Percentiles rank a stretch among this genome's conserved stretches.
Conservation (phyloP, 2,329 filamentous ascomycete species). For the Chaetomium olivaceum region DNA sequence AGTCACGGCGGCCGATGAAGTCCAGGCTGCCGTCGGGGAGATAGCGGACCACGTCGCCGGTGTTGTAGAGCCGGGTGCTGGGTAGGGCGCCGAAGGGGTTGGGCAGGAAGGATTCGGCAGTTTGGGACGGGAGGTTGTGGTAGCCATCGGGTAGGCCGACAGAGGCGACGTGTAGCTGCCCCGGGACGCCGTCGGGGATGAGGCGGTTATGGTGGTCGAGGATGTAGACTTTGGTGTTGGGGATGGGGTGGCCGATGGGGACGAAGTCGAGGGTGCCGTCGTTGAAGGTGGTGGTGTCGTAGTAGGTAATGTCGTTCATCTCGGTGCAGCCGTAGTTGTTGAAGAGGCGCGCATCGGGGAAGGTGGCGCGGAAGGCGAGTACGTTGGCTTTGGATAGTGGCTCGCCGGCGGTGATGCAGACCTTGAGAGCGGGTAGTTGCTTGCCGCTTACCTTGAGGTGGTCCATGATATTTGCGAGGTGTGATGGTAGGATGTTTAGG, state of each 20-base stretch:
- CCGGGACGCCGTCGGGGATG: constrained; percentile 12
- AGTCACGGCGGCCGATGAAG: constrained; percentile 17
- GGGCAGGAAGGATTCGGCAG: neutral
- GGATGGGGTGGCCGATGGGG: neutral
- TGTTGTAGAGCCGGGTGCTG: constrained; percentile 10
- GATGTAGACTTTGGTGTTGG: constrained; percentile 12
- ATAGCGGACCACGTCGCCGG: constrained; percentile 7
- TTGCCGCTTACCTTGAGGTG: constrained; percentile 1
- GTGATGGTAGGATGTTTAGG: constrained; percentile 13
- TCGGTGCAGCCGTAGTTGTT: constrained; percentile 20
- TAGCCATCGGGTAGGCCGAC: constrained; percentile 10
- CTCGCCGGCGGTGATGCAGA: constrained; percentile 13
- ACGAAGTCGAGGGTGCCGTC: constrained; percentile 5
- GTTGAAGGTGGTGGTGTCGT: constrained; percentile 11
- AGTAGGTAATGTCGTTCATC: constrained; percentile 13
- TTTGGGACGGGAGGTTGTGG: neutral
- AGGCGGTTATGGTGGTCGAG: constrained; percentile 4
- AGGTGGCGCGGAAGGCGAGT: constrained; percentile 8
- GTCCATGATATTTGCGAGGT: constrained; percentile 10
- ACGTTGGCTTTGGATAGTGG: constrained; percentile 7
- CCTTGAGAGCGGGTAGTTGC: neutral
- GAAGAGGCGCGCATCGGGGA: constrained; percentile 11
- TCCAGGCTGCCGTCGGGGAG: constrained; percentile 12
- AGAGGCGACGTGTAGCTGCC: constrained; percentile 7
- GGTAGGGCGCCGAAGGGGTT: constrained; percentile 2